A percentile compares a stretch with the other conserved stretches of the same genome.
phyloP scores from a whole-genome alignment of 2,329 filamentous ascomycete genomes.

The Microcera coccophila region DNA sequence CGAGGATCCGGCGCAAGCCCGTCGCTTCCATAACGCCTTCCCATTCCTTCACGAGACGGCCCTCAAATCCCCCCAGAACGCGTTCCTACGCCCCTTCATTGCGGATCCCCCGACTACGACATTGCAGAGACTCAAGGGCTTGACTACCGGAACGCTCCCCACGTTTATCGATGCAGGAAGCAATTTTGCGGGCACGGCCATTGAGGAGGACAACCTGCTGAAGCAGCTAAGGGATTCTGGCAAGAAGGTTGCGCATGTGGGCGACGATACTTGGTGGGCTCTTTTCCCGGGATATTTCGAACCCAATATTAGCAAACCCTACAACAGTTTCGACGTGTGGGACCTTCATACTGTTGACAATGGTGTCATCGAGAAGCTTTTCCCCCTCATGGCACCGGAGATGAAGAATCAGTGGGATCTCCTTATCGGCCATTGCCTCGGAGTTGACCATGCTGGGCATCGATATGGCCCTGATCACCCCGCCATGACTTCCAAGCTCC shows the following conservation, averaged over 20 bases:
- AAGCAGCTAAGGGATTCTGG: constrained; percentile 61
- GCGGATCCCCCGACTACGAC: constrained; percentile 95
- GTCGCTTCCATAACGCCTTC: constrained; percentile 77
- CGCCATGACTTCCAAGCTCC: constrained; percentile 85
- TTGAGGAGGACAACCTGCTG: constrained; percentile 83
- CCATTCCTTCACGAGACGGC: constrained; percentile 84
- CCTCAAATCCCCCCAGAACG: constrained; percentile 68
- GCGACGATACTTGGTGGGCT: constrained; percentile 96
- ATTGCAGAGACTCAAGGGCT: constrained; percentile 83
- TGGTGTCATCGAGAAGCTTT: constrained; percentile 85
- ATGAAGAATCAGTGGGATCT: constrained; percentile 79
- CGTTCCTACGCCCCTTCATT: constrained; percentile 90
- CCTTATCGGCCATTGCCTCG: constrained; percentile 89
- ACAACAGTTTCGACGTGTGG: constrained; percentile 98
- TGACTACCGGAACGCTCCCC: constrained; percentile 91
- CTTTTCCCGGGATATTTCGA: constrained; percentile 95
- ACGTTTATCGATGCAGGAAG: constrained; percentile 93
- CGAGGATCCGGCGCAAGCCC: constrained; percentile 40
- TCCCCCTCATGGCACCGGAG: constrained; percentile 68
- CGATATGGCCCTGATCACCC: constrained; percentile 90
- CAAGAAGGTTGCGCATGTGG: constrained; percentile 81
- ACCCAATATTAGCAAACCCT: constrained; percentile 76
- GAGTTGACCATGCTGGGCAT: constrained; percentile 95
- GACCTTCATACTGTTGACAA: constrained; percentile 96
- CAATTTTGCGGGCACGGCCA: constrained; percentile 91